Evolutionary conservation across 2,329 filamentous ascomycete genomes (phyloP).

Genomic region (Paraphaeosphaeria minitans): DNA sequence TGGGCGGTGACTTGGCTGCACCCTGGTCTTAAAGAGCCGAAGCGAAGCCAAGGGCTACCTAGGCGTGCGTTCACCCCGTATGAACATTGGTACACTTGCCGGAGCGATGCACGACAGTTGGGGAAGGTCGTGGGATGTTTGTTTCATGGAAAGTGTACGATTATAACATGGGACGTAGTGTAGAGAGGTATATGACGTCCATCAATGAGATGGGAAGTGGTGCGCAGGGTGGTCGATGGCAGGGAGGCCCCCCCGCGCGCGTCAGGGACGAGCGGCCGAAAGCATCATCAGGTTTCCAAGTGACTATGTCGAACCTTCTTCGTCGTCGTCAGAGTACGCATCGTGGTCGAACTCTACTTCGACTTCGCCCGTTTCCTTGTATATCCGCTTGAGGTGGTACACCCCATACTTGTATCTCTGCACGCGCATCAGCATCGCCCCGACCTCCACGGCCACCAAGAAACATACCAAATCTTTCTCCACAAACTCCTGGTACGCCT

Average conservation of each 20-base stretch:
- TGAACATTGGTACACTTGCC: constrained; percentile 16
- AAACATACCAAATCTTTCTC: constrained; percentile 3
- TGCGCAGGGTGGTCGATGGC: background rate
- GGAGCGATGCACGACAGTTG: background rate
- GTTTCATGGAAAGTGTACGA: constrained; percentile 2
- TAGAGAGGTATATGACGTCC: background rate
- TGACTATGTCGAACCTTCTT: background rate
- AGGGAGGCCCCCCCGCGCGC: background rate
- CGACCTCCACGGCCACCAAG: background rate
- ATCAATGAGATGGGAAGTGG: background rate
- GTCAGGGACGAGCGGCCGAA: background rate
- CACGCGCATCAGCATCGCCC: background rate
- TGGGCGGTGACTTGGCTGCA: background rate
- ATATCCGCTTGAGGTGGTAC: constrained; percentile 1
- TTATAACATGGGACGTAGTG: background rate
- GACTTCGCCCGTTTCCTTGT: background rate
- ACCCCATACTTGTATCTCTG: constrained; percentile 1
- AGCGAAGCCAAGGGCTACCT: constrained; percentile 1
- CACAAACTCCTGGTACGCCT: background rate
- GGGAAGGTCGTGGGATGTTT: constrained; percentile 12
- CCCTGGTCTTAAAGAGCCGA: background rate
- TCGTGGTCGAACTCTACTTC: background rate
- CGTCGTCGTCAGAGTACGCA: background rate
- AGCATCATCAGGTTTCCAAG: background rate
- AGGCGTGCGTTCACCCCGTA: constrained; percentile 14